A percentile compares a stretch with the other conserved stretches of the same genome.
Evolutionary conservation across 768 basidiomycete genomes (phyloP).

Genomic region (Neoboletus magnificus): DNA sequence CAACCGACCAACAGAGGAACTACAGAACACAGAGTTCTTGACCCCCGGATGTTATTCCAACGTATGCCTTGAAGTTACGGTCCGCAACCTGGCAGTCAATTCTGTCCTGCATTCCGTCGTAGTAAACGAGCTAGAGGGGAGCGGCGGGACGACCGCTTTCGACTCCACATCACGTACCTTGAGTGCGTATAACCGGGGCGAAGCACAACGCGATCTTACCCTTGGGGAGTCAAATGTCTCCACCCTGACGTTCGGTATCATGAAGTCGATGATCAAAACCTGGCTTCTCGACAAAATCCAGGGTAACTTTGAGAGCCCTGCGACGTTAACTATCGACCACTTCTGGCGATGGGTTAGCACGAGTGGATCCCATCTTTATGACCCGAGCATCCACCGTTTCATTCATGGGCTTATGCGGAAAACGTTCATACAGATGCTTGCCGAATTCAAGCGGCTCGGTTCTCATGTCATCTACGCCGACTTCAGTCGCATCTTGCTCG

Average conservation of each 20-base stretch:
- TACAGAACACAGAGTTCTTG: constrained; percentile 80
- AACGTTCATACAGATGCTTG: constrained; percentile 93
- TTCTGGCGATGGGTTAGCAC: constrained; percentile 98
- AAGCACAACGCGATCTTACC: constrained; percentile 60
- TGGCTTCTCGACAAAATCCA: constrained; percentile 90
- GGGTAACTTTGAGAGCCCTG: constrained; percentile 60
- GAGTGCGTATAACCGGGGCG: constrained; percentile 76
- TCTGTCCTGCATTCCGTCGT: constrained; percentile 90
- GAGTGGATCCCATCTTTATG: constrained; percentile 80
- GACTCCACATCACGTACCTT: constrained; percentile 90
- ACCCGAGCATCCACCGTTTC: constrained; percentile 90
- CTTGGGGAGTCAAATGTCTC: constrained; percentile 90
- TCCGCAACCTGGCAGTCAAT: constrained; percentile 92
- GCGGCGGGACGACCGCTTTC: constrained; percentile 89
- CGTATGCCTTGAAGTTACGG: constrained; percentile 85
- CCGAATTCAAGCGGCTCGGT: constrained; percentile 93
- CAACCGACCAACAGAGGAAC: constrained; percentile 67
- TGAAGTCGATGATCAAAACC: constrained; percentile 83
- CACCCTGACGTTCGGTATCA: constrained; percentile 75
- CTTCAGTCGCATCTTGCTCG: constrained; percentile 83
- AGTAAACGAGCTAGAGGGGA: constrained; percentile 97
- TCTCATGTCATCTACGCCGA: constrained; percentile 93
- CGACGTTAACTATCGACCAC: constrained; percentile 77
- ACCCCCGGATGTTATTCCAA: constrained; percentile 87
- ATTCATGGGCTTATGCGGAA: constrained; percentile 96